These are phyloP conservation scores for Penicillium pancosmium DNA, from an alignment of 495 filamentous ascomycete species.

Conservation along the genomic window DNA sequence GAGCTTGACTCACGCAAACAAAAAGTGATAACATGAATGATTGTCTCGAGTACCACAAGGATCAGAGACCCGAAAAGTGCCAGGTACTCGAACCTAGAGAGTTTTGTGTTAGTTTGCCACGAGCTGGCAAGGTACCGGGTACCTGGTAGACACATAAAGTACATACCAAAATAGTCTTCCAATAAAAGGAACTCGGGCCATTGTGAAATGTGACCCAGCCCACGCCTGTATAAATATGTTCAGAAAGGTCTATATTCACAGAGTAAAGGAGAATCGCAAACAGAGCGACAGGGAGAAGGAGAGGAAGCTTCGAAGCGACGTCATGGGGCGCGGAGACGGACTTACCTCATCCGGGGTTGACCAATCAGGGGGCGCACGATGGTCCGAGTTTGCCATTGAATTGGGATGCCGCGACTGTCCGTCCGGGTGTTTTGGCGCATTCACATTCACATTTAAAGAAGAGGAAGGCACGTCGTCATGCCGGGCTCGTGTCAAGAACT, in stretches of 20 bases:
- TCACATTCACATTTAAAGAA: constrained; percentile 7
- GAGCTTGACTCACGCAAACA: constrained; percentile 69
- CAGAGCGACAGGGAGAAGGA: constrained; percentile 3
- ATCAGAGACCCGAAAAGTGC: constrained; percentile 81
- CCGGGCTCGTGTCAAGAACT: constrained; percentile 96
- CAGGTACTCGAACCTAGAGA: constrained; percentile 74
- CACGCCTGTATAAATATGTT: constrained; percentile 8
- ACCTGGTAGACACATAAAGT: neutral
- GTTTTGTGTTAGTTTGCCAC: constrained; percentile 9
- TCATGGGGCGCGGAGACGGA: constrained; percentile 25
- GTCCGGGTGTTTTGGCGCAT: neutral
- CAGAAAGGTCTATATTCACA: neutral
- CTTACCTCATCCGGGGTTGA: constrained; percentile 45
- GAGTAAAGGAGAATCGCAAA: constrained; percentile 4
- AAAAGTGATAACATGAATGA: constrained; percentile 87
- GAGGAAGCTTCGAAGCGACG: constrained; percentile 21
- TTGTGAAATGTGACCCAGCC: constrained; percentile 32
- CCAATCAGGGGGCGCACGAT: constrained; percentile 27
- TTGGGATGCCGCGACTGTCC: neutral
- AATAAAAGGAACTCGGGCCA: constrained; percentile 80
- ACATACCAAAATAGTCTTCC: constrained; percentile 75
- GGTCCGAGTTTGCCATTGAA: constrained; percentile 27
- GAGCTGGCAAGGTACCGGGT: constrained; percentile 5
- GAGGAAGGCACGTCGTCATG: constrained; percentile 58
- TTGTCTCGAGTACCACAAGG: constrained; percentile 75